These are phyloP conservation scores for Puccinia horiana DNA, from an alignment of 1,284 basidiomycete species.

Conservation along the genomic window DNA sequence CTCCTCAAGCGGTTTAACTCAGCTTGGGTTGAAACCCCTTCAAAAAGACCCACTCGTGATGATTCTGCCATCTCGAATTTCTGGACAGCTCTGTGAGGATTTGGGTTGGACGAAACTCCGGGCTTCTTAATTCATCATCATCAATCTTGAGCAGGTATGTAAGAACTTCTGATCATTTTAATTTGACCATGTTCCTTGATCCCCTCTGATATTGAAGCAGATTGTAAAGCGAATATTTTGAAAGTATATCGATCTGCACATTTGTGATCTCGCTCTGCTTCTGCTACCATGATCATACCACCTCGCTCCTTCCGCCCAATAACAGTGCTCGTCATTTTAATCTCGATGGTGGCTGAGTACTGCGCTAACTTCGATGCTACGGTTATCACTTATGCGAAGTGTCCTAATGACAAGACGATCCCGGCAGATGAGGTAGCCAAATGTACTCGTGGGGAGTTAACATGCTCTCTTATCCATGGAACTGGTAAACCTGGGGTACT, in stretches of 20 bases:
- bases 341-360: background rate
- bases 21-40: background rate
- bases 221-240: background rate
- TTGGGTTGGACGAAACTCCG: too few species aligned
- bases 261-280: background rate
- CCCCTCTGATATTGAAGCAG: too few species aligned
- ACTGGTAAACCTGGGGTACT: background rate
- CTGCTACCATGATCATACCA: background rate
- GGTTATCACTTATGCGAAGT: background rate
- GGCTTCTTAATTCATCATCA: too few species aligned
- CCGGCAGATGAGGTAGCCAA: background rate
- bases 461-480: background rate
- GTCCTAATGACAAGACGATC: background rate
- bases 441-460: background rate
- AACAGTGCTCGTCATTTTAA: background rate
- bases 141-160: too few species aligned
- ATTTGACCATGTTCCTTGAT: too few species aligned
- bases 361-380: too few species aligned
- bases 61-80: background rate
- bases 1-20: background rate
- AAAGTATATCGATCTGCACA: background rate
- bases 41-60: background rate
- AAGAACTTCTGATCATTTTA: too few species aligned
- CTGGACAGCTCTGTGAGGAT: background rate
- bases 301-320: background rate